Conservation (phyloP, 768 basidiomycete species). For the Punctularia strigosozonata region DNA sequence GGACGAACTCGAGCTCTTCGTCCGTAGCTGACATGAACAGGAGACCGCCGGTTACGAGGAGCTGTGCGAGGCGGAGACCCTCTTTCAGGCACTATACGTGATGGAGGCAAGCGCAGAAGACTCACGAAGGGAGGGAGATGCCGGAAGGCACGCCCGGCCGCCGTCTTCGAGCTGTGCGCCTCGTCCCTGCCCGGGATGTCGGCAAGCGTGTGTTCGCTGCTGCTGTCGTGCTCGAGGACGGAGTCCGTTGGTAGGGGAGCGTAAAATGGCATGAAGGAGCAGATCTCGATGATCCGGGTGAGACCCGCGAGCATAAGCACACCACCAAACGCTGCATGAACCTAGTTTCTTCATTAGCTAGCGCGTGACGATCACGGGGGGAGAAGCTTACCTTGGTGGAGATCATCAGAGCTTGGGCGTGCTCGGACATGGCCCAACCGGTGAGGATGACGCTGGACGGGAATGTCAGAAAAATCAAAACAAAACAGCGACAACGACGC, state of each 20-base stretch:
- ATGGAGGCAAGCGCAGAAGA: constrained; percentile 11
- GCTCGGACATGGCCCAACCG: constrained; percentile 90
- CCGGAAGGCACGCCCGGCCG: constrained; percentile 54
- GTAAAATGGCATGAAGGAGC: constrained; percentile 53
- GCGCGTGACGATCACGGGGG: neutral
- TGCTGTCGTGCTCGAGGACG: constrained; percentile 32
- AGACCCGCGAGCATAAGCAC: constrained; percentile 78
- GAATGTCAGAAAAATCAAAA: neutral
- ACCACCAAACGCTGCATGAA: constrained; percentile 77
- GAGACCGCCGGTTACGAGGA: constrained; percentile 28
- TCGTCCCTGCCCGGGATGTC: constrained; percentile 22
- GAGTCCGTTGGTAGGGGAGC: constrained; percentile 17
- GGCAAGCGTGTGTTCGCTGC: constrained; percentile 59
- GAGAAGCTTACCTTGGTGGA: constrained; percentile 53
- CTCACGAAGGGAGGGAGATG: constrained; percentile 85
- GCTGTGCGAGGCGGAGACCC: neutral
- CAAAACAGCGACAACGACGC: constrained; percentile 1
- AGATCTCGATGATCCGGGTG: constrained; percentile 73
- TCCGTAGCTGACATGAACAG: constrained; percentile 92
- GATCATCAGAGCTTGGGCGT: constrained; percentile 74
- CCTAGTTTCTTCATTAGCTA: constrained; percentile 25
- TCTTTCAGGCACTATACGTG: constrained; percentile 1
- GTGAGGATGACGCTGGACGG: constrained; percentile 66
- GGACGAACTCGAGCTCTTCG: constrained; percentile 68
- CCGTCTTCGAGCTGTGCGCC: constrained; percentile 11